Percentiles rank a stretch among this genome's conserved stretches.
phyloP scores from a whole-genome alignment of 805 yeast genomes.

The Candida krabiensis region DNA sequence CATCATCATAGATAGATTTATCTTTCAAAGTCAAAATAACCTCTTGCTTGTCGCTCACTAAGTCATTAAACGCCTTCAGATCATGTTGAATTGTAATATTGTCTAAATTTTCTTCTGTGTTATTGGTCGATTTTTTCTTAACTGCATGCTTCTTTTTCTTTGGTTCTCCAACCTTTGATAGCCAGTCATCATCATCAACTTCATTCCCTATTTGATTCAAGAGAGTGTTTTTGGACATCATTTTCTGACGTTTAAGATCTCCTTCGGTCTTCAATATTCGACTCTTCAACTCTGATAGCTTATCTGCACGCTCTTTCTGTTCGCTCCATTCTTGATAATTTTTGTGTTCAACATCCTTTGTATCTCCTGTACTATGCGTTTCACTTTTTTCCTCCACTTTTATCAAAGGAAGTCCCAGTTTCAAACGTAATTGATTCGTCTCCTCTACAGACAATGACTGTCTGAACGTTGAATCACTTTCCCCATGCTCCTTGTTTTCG shows the following conservation, averaged over 20 bases:
- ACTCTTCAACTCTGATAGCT: slow-evolving; percentile 21
- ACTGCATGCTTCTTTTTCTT: slow-evolving; percentile 8
- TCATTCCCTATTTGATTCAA: slow-evolving; percentile 28
- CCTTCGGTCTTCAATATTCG: slow-evolving; percentile 15
- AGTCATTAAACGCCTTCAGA: slow-evolving; percentile 36
- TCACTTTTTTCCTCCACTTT: slow-evolving; percentile 40
- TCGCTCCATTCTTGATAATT: slow-evolving; percentile 37
- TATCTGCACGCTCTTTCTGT: slow-evolving; percentile 33
- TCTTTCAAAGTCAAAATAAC: slow-evolving; percentile 62
- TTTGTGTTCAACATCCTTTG: slow-evolving; percentile 31
- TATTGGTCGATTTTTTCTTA: slow-evolving; percentile 6
- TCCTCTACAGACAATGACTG: slow-evolving; percentile 39
- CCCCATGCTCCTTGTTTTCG: too few relatives aligned
- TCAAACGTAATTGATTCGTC: slow-evolving; percentile 44
- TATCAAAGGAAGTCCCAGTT: slow-evolving; percentile 42
- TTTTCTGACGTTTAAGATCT: slow-evolving; percentile 22
- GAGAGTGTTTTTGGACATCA: slow-evolving; percentile 25
- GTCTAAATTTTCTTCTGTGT: slow-evolving; percentile 29
- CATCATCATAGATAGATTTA: slow-evolving; percentile 35
- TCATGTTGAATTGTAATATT: slow-evolving; percentile 48
- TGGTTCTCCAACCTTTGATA: slow-evolving; percentile 29
- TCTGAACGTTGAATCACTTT: neutral
- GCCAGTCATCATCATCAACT: slow-evolving; percentile 37
- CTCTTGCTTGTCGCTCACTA: slow-evolving; percentile 31
- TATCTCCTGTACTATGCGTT: slow-evolving; percentile 16